A percentile compares a stretch with the other conserved stretches of the same genome.
Conservation (phyloP, 208 protist species). For the Crithidia mellificae region DNA sequence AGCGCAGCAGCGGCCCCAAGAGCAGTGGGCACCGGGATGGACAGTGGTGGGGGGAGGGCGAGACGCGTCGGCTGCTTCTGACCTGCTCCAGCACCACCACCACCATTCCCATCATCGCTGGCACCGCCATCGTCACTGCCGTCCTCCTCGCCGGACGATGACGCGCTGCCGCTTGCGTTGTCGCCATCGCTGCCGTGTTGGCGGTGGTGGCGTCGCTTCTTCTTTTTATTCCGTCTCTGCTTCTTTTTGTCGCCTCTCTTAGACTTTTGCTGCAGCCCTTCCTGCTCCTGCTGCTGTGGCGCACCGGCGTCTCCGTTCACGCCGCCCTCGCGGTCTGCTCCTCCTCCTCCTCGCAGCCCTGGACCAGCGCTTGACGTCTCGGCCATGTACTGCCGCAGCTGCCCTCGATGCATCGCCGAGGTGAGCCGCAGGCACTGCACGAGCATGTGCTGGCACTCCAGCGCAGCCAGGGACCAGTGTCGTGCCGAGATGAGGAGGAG, state of each 20-base stretch:
- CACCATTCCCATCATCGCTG: neutral
- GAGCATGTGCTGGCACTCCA: constrained; percentile 23
- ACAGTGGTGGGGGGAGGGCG: constrained; percentile 5
- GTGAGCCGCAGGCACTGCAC: constrained; percentile 12
- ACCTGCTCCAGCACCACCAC: neutral
- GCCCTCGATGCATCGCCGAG: constrained; percentile 10
- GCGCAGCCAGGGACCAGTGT: constrained; percentile 15
- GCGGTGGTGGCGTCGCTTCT: neutral
- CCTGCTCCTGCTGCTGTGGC: neutral
- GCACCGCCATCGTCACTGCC: neutral
- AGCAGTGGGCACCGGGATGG: constrained; percentile 9
- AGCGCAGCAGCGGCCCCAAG: constrained; percentile 4
- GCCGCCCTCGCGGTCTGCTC: neutral
- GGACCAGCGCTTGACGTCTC: neutral
- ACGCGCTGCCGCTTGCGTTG: too few species aligned
- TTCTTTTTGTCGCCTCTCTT: neutral
- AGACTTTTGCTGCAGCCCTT: neutral
- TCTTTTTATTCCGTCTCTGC: constrained; percentile 14
- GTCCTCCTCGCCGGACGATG: neutral
- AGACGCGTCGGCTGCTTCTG: neutral
- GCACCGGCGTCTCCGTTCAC: neutral
- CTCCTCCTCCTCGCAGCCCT: neutral
- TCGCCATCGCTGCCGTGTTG: neutral
- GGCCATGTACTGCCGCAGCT: constrained; percentile 7
- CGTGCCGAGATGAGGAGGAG: constrained; percentile 24